These are phyloP conservation scores for Panicum miliaceum DNA, from an alignment of 176 grass and related monocot genomes.

Conservation along the genomic window DNA sequence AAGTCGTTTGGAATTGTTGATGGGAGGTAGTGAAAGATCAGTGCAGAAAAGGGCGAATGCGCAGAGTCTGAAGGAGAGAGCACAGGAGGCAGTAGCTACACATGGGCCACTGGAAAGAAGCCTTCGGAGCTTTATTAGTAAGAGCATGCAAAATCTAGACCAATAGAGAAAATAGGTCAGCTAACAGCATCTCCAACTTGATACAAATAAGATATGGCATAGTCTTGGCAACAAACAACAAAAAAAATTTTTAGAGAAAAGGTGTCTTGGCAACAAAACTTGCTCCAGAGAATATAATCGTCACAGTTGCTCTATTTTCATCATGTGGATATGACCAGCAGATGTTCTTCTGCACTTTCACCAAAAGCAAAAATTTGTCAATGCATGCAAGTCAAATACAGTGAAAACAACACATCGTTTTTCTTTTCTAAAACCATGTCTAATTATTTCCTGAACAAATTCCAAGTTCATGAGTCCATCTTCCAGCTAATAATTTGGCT, in stretches of 20 bases:
- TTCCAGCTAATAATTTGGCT: not conserved
- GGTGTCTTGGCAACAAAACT: not conserved
- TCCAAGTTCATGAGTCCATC: not conserved
- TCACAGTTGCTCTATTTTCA: not conserved
- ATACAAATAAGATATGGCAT: not conserved
- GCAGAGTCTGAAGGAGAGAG: not conserved
- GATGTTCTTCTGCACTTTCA: not conserved
- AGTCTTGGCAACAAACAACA: too few relatives aligned
- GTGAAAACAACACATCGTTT: too few relatives aligned
- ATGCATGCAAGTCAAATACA: too few relatives aligned
- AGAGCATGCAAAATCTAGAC: not conserved
- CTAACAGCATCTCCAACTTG: too few relatives aligned
- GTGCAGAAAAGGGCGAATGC: not conserved
- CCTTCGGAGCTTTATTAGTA: not conserved
- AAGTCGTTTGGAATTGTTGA: conserved; percentile 14
- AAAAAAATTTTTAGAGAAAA: too few relatives aligned
- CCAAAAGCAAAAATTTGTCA: not conserved
- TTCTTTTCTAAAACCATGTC: not conserved
- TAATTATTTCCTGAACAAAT: not conserved
- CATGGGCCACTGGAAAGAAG: not conserved
- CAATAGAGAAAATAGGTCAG: not conserved
- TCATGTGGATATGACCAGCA: not conserved
- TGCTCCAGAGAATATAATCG: not conserved
- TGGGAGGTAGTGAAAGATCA: not conserved
- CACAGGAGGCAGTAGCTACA: not conserved